Conservation (phyloP, 129 eudicot genomes). For the Tanacetum coccineum region DNA sequence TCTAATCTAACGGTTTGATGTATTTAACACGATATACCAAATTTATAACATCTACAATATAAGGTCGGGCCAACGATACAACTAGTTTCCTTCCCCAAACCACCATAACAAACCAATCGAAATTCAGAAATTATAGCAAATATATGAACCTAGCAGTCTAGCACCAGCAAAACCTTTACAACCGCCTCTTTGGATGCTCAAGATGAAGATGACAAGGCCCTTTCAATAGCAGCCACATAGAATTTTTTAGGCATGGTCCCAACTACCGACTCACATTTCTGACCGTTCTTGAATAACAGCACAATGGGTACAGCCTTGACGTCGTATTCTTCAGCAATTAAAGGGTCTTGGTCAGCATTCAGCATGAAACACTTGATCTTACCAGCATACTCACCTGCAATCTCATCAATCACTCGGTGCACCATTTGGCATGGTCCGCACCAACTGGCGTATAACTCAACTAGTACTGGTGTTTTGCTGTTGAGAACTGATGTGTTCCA, state of each 20-base stretch:
- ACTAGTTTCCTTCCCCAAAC: background rate
- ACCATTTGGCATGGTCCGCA: slow-evolving; percentile 99
- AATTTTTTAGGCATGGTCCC: slow-evolving; percentile 99
- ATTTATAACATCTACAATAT: background rate
- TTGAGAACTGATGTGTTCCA: slow-evolving; percentile 66
- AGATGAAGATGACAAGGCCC: slow-evolving; percentile 48
- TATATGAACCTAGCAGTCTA: slow-evolving; percentile 1
- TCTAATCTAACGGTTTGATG: background rate
- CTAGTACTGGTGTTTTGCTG: slow-evolving; percentile 76
- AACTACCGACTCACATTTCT: slow-evolving; percentile 54
- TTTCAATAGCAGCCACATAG: slow-evolving; percentile 83
- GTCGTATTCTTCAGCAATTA: slow-evolving; percentile 67
- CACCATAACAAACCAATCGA: background rate
- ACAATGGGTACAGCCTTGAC: slow-evolving; percentile 95
- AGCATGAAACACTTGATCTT: slow-evolving; percentile 60
- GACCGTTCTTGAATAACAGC: slow-evolving; percentile 79
- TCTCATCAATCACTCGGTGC: slow-evolving; percentile 88
- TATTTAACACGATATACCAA: background rate
- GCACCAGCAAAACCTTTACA: slow-evolving; percentile 19
- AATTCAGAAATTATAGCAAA: slow-evolving; percentile 9
- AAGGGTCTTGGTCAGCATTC: slow-evolving; percentile 61
- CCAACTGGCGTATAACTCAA: slow-evolving; percentile 95
- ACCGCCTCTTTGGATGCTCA: background rate
- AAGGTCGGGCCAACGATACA: background rate
- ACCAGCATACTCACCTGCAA: slow-evolving; percentile 77